phyloP scores from a whole-genome alignment of 164 flowering plant species.

The Magnolia sinica region DNA sequence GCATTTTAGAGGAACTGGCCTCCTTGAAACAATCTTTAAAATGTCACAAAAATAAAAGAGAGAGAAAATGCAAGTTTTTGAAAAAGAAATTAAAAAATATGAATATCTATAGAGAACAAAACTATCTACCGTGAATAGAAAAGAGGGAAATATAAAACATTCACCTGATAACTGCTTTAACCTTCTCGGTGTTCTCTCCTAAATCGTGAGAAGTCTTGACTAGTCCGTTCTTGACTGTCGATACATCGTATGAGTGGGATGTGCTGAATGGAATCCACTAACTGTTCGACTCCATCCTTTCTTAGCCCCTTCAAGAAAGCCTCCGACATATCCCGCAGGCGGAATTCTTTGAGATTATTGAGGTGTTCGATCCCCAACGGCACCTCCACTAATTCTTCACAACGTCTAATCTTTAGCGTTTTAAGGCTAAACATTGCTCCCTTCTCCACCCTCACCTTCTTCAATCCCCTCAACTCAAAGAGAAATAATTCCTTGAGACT shows the following conservation, averaged over 20 bases:
- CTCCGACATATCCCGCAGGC: not conserved
- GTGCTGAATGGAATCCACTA: not conserved
- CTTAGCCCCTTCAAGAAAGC: not conserved
- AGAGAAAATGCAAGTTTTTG: too few species aligned
- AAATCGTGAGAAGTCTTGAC: too few species aligned
- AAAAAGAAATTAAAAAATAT: too few species aligned
- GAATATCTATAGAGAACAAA: too few species aligned
- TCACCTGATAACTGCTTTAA: too few species aligned
- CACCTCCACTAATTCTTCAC: not conserved
- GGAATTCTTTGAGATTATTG: not conserved
- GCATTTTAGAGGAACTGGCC: too few species aligned
- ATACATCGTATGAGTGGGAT: not conserved
- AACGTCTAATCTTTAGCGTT: not conserved
- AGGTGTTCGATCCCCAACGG: not conserved
- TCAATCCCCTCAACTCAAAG: not conserved
- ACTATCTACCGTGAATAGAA: too few species aligned
- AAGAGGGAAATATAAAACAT: too few species aligned
- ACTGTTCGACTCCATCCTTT: not conserved
- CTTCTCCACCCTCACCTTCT: not conserved
- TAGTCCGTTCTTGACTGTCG: not conserved
- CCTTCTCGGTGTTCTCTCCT: too few species aligned
- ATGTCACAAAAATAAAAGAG: too few species aligned
- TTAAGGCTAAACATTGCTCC: not conserved
- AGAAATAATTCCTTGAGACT: not conserved
- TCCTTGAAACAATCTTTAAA: too few species aligned